These are phyloP conservation scores for Prunus salicina DNA, from an alignment of 306 rosid species.

Conservation along the genomic window DNA sequence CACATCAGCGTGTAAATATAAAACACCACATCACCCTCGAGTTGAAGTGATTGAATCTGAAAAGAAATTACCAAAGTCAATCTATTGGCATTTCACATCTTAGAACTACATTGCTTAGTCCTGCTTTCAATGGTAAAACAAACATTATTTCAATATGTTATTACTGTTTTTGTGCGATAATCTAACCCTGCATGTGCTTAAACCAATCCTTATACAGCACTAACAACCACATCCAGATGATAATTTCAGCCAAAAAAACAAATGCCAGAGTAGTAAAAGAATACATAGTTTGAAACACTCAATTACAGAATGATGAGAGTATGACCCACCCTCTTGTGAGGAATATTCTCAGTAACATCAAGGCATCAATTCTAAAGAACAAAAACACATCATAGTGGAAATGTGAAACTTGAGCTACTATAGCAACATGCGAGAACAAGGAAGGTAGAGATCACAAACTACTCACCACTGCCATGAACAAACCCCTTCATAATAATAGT, in stretches of 20 bases:
- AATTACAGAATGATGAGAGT: too few species aligned
- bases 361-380: background rate
- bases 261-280: background rate
- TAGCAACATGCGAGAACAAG: background rate
- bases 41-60: background rate
- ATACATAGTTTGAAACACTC: too few species aligned
- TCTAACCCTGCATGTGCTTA: background rate
- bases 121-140: background rate
- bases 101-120: background rate
- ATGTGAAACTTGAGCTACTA: background rate
- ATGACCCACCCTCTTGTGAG: background rate
- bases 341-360: background rate
- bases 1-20: too few species aligned
- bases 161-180: background rate
- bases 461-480: slow-evolving; percentile 98
- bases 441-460: slow-evolving; percentile 2
- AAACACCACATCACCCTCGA: background rate
- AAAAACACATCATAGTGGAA: background rate
- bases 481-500: slow-evolving; percentile 95
- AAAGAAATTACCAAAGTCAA: background rate
- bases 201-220: background rate
- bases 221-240: background rate
- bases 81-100: background rate
- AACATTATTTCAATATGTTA: background rate
- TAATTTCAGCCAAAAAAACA: background rate